Base-by-base conservation (phyloP, 306 rosid species). In the Fragaria iinumae region DNA sequence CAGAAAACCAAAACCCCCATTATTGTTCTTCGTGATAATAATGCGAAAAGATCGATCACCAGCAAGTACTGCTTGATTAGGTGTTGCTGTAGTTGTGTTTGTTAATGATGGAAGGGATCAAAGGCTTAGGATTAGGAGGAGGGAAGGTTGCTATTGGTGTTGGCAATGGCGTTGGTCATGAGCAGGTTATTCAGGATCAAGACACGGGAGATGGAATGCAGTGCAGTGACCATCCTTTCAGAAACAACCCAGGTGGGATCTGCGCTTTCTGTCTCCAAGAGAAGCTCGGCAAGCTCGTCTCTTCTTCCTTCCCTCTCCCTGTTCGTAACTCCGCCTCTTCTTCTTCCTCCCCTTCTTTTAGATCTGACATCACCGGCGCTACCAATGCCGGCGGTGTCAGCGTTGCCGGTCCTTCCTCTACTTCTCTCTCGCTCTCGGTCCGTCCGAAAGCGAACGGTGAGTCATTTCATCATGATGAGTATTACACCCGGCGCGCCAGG, bases 181-280 rank as follows among this genome's bases (percentile, higher is more conserved):
- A 80, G 0, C 64, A 17, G 6, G 16, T 38, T 38, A 38, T 66
- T 36, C 70, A 78, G 0, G 95, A 91, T 1, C 93, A 92, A 39
- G 99, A 90, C 77, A 80, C 84, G 73, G 85, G 80, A 1, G 97
- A 95, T 52, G 97, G 97, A 10, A 90, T 92, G 97, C 97, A 88
- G 76, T 92, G 99, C 87, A 89, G 62, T 11, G 90, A 90, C 67
- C 99, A 95, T 77, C 97, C 97, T 2, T 90, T 47, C 67, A 83
- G 90, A 66, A 92, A 67, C 81, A 95, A 95, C 87, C 91, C 96
- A 0, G 97, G 97, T n/a, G 99, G 97, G 65, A 95, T 95, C 93
- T 95, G 97, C 23, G 92, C 99, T 41, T 82, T 91, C 47, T 95
- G 99, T 73, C 97, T 95, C 13, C 99, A 95, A 44, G 99, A 92